Evolutionary conservation across 805 yeast species (phyloP).

Genomic region (Wickerhamomyces canadensis): DNA sequence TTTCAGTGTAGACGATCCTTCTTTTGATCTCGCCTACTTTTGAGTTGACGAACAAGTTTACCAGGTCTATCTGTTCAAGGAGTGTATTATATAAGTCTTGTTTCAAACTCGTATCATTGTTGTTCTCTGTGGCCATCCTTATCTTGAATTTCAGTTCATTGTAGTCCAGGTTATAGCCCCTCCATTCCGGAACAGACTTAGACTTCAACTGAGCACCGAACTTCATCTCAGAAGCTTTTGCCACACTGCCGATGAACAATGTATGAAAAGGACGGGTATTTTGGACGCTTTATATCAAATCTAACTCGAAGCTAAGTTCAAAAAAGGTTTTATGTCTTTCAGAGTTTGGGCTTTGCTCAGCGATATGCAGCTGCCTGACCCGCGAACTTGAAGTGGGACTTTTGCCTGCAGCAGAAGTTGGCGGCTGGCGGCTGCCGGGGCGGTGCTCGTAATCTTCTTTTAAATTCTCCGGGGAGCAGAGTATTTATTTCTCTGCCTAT

Average conservation of each 20-base stretch:
- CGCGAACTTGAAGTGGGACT: too few species aligned
- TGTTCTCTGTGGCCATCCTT: slow-evolving; percentile 38
- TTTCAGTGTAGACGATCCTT: slow-evolving; percentile 36
- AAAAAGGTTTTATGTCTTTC: too few species aligned
- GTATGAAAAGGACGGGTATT: not conserved
- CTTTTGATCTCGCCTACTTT: slow-evolving; percentile 66
- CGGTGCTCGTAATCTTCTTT: too few species aligned
- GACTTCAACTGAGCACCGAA: slow-evolving; percentile 74
- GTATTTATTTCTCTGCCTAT: too few species aligned
- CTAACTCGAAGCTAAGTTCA: too few species aligned
- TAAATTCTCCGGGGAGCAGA: too few species aligned
- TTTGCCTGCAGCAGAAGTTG: too few species aligned
- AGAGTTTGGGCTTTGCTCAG: too few species aligned
- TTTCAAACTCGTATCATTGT: slow-evolving; percentile 5
- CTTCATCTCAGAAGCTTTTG: slow-evolving; percentile 54
- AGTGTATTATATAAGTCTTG: slow-evolving; percentile 38
- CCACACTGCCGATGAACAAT: too few species aligned
- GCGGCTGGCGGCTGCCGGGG: too few species aligned
- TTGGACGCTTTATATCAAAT: too few species aligned
- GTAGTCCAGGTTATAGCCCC: slow-evolving; percentile 75
- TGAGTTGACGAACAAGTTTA: slow-evolving; percentile 56
- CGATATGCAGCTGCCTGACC: too few species aligned
- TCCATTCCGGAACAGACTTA: slow-evolving; percentile 87
- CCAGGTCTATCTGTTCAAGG: slow-evolving; percentile 52
- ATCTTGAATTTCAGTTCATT: slow-evolving; percentile 68